Evolutionary conservation across 2,329 filamentous ascomycete species (phyloP), one percentile per base, ranked within the genome.

Genomic region (Herpotrichia juniperi): DNA sequence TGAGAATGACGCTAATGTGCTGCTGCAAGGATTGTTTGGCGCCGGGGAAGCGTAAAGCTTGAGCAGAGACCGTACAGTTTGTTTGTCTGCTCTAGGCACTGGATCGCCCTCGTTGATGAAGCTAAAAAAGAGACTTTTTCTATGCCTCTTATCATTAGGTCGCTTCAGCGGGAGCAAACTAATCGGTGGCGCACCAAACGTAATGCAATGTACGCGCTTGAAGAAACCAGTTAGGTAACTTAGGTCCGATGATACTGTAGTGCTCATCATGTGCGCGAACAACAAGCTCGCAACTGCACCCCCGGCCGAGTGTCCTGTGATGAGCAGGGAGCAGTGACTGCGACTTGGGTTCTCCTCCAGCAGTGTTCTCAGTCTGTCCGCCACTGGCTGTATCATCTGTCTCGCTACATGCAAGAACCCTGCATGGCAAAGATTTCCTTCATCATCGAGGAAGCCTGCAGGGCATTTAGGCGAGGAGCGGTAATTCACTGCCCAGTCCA

Each of bases 41-140:
- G 81, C 74, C 0, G 89, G 84, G 0, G 82, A 80, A 1, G 85
- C 82, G 50, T 91, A 88, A 0, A 96, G 78, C 53, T 89, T 86
- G 1, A 94, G 74, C 9, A 96, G 77, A 28, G 85, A 89, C 56
- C 82, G 83, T 14, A 96, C 79, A 62, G 96, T 93, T 0, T 84
- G 81, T 71, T 86, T 89, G 66, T 96, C 91, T 0, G 90, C 90
- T 24, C 91, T 78, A 0, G 84, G 81, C 0, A 96, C 89, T 0
- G 90, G 90, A 59, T 96, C 92, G 3, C 91, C 91, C 70, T 96
- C 91, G 66, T 96, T 96, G 63, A 93, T 79, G 67, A 96, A 91
- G 35, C 83, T 85, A 46, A 91, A 81, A 68, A 96, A 96, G 4
- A 93, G 69, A 51, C 86, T 91, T 66, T 89, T 91, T 24, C 79